phyloP scores from a whole-genome alignment of 768 basidiomycete species.

The Cystofilobasidium capitatum region DNA sequence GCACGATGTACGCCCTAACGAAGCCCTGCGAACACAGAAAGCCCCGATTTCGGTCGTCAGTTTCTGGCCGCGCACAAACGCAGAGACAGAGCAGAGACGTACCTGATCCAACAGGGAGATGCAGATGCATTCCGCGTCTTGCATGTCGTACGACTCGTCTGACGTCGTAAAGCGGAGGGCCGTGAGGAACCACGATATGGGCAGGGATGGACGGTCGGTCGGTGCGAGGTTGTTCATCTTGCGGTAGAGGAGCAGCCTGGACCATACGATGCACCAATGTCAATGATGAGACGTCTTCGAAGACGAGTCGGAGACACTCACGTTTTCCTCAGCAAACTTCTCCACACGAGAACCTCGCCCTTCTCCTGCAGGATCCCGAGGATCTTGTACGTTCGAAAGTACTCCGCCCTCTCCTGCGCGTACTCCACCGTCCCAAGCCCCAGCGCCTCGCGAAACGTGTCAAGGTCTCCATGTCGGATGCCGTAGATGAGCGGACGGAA shows the following conservation, averaged over 20 bases:
- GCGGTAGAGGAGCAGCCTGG: slow-evolving; percentile 12
- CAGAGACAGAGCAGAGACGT: not conserved
- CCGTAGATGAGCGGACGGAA: slow-evolving; percentile 16
- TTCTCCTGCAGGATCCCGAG: slow-evolving; percentile 25
- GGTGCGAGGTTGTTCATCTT: not conserved
- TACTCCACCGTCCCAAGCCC: not conserved
- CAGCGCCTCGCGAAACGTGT: not conserved
- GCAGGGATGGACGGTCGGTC: slow-evolving; percentile 10
- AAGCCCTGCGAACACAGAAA: slow-evolving; percentile 6
- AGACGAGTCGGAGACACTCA: not conserved
- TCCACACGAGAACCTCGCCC: slow-evolving; percentile 24
- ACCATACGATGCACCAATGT: not conserved
- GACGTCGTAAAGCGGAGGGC: slow-evolving; percentile 14
- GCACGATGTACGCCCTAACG: slow-evolving; percentile 20
- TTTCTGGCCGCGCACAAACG: not conserved
- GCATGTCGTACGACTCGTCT: slow-evolving; percentile 18
- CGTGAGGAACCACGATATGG: slow-evolving; percentile 13
- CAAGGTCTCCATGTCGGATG: slow-evolving; percentile 14
- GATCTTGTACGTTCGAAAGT: slow-evolving; percentile 9
- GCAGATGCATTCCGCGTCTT: slow-evolving; percentile 25
- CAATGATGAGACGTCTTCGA: no score
- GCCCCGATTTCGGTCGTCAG: not conserved
- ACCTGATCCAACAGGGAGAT: slow-evolving; percentile 19
- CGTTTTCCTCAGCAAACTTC: slow-evolving; percentile 18
- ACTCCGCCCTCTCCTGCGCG: slow-evolving; percentile 15